Conservation (phyloP, 1,139 yeast genomes). For the Yamadazyma epiphylla region DNA sequence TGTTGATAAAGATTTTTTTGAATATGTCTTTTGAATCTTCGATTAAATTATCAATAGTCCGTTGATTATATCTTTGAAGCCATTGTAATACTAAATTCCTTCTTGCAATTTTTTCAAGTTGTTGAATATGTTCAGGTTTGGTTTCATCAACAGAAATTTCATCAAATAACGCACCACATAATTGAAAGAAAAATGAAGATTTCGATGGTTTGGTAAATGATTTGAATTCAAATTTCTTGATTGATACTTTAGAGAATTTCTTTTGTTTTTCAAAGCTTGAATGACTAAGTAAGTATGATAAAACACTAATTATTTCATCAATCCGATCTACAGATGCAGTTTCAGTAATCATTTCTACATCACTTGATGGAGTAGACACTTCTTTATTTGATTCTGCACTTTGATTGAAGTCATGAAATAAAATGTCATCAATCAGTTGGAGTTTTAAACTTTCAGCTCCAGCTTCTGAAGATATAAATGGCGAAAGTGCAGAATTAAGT, state of each 20-base stretch:
- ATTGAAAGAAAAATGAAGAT: constrained; percentile 3
- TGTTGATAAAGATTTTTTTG: constrained; percentile 47
- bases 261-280: constrained; percentile 18
- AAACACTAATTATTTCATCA: constrained; percentile 13
- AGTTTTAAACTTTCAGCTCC: constrained; percentile 18
- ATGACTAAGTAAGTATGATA: constrained; percentile 18
- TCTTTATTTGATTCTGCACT: constrained; percentile 17
- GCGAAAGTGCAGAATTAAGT: constrained; percentile 45
- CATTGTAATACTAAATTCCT: constrained; percentile 43
- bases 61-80: constrained; percentile 24
- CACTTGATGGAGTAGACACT: constrained; percentile 19
- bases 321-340: background rate
- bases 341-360: constrained; percentile 10
- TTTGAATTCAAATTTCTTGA: background rate
- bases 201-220: constrained; percentile 2
- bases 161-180: constrained; percentile 22
- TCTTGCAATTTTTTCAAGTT: constrained; percentile 24
- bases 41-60: constrained; percentile 15
- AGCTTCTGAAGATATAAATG: constrained; percentile 15
- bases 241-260: constrained; percentile 22
- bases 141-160: constrained; percentile 9
- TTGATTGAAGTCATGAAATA: constrained; percentile 52
- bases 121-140: constrained; percentile 9
- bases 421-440: constrained; percentile 43
- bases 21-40: constrained; percentile 24